Conservation (phyloP, 257 asterid genomes). For the Craterostigma plantagineum region DNA sequence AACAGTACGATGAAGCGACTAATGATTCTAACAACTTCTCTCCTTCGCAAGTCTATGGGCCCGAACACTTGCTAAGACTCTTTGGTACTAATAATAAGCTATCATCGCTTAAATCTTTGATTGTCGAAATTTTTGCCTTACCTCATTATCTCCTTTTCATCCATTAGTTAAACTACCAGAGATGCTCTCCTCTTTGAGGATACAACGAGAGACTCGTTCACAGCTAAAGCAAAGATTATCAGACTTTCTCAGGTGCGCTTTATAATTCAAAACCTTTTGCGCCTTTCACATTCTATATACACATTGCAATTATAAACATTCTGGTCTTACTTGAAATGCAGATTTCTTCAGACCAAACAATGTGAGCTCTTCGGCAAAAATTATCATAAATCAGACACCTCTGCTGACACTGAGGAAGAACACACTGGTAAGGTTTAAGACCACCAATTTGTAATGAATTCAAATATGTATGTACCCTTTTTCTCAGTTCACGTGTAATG, state of each 20-base stretch:
- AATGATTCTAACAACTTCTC: conserved; percentile 13
- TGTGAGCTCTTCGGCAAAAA: conserved; percentile 16
- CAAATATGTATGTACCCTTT: too few species aligned
- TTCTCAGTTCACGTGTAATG: too few species aligned
- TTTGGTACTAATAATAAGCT: conserved; percentile 29
- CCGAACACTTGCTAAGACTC: conserved; percentile 64
- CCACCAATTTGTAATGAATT: too few species aligned
- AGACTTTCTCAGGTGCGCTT: conserved; percentile 46
- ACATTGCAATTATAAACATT: background rate
- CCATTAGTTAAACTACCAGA: conserved; percentile 61
- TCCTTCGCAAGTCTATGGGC: conserved; percentile 58
- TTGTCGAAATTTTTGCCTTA: background rate
- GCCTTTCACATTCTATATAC: background rate
- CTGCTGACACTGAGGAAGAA: conserved; percentile 7
- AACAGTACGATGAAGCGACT: conserved; percentile 27
- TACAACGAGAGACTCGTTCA: conserved; percentile 24
- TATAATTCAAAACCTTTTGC: too few species aligned
- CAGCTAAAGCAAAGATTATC: conserved; percentile 31
- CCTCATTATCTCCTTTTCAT: conserved; percentile 3
- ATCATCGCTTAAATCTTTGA: conserved; percentile 4
- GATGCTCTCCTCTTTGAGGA: conserved; percentile 22
- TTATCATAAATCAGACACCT: conserved; percentile 14
- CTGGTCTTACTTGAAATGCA: conserved; percentile 8
- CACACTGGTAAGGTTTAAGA: too few species aligned
- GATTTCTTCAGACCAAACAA: conserved; percentile 45